Evolutionary conservation across 108 stramenopile species (phyloP), one percentile per base, ranked within the genome.

Genomic region (Fistulifera solaris): DNA sequence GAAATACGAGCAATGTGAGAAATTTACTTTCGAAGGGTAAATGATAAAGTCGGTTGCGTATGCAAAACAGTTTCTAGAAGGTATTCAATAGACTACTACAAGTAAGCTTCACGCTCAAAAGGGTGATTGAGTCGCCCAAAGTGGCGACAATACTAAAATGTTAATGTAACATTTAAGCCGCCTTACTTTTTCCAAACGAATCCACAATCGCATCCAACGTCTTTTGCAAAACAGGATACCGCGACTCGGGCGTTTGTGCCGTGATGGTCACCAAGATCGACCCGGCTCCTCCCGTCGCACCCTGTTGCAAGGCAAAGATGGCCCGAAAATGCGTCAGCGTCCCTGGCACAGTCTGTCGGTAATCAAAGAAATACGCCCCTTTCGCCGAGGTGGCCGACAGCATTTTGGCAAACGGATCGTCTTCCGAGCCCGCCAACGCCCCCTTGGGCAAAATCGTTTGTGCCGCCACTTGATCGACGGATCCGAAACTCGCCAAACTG

Each of bases 401-500:
- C 87, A 93, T 81, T 57, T 72, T 63, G 24, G 63, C 67, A 10
- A 59, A 45, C 3, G 64, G 56, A 25, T 67, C 72, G 15, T 68
- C 70, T 0, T 67, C 52, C 8, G 40, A 25, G 8, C 81, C 84
- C 1, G 65, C 72, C 27, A 93, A 44, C 25, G 68, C 62, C 13
- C 72, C 67, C 62, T 93, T 93, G 38, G 90, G 90, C 16, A 93
- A 48, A 43, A 93, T 93, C 7, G 86, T 87, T 31, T 71, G 58
- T 59, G 83, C 80, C 8, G 70, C 90, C 0, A 91, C 89, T 41
- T 80, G 56, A 57, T 83, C 83, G 5, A 81, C 79, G 17, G 54
- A 50, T 38, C 90, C 90, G 52, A 93, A 93, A 13, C 72, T 75
- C 2, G 64, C 54, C 0, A 93, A 56, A 2, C 72, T 66, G 18